Base-by-base conservation (phyloP, 306 rosid species). In the Prunus campanulata region DNA sequence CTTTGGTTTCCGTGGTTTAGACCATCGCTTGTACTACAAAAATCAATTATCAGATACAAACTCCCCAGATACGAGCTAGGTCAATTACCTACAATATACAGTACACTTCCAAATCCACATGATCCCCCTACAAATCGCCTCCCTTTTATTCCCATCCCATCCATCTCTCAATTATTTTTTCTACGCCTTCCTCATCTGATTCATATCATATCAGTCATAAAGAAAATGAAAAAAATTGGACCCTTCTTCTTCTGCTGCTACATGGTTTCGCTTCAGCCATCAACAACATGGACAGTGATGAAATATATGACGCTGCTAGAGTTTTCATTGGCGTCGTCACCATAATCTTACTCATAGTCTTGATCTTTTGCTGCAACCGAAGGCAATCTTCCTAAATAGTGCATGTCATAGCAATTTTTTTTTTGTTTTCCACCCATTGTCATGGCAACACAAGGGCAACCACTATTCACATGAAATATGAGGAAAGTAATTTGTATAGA, bases 51-150 rank as follows among this genome's bases (percentile, higher is more conserved):
- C 69, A 73, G 59, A 57, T 60, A 60, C 19, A 60, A 59, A 10
- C 77, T 60, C 29, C 76, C 67, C 55, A 72, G 54, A 73, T 44
- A 46, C 47, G 22, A 56, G 42, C 54, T 27, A 29, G 39, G 39
- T 32, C 39, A 35, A 35, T 5, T 35, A 35, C 39, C 39, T 5
- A 35, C 39, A 35, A 35, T 5, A 22, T 72, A 1, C 22, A 13
- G 2, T 69, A 54, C 6, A 32, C 39, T 49, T 22, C 66, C 57
- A 59, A 59, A 59, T 32, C 76, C 65, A 8, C 22, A 55, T 52
- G 35, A 3, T 47, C 16, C 14, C 19, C 18, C 62, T 18, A 20
- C 12, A 32, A 32, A 11, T 71, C 35, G 20, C 51, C 51, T 14
- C 65, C 65, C 65, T 29, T 49, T 14, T n/a, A 20, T 1, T 18